Conservation (phyloP, 192 early-diverging fungal species). For the Backusella australiensis region DNA sequence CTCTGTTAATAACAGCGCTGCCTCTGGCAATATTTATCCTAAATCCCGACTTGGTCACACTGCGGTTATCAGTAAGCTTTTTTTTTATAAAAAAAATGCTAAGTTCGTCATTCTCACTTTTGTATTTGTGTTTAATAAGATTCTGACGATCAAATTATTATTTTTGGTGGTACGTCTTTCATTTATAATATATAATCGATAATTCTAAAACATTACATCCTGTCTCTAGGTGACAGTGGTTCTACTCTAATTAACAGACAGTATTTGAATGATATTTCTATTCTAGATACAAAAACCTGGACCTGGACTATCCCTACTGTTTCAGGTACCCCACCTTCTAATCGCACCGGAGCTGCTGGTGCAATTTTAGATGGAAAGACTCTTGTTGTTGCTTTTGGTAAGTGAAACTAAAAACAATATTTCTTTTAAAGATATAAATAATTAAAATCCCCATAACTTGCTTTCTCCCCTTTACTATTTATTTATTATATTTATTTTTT, state of each 20-base stretch:
- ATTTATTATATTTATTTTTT: neutral
- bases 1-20: neutral
- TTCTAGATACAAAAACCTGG: conserved; percentile 29
- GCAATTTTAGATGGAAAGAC: conserved; percentile 19
- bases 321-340: conserved; percentile 24
- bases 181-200: neutral
- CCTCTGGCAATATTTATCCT: neutral
- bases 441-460: neutral
- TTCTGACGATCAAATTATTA: conserved; percentile 21
- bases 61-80: conserved; percentile 29
- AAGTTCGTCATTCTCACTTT: neutral
- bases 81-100: neutral
- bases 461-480: neutral
- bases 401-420: neutral
- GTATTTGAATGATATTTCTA: conserved; percentile 15
- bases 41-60: conserved; percentile 14
- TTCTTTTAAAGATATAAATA: neutral
- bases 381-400: conserved; percentile 31
- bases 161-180: conserved; percentile 30
- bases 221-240: conserved; percentile 10
- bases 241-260: neutral
- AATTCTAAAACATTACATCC: neutral
- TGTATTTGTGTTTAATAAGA: conserved; percentile 6
- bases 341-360: conserved; percentile 22
- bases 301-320: conserved; percentile 21